Percentiles rank a stretch among this genome's conserved stretches.
Evolutionary conservation across 768 basidiomycete genomes (phyloP).

Genomic region (Lactarius trivialis): DNA sequence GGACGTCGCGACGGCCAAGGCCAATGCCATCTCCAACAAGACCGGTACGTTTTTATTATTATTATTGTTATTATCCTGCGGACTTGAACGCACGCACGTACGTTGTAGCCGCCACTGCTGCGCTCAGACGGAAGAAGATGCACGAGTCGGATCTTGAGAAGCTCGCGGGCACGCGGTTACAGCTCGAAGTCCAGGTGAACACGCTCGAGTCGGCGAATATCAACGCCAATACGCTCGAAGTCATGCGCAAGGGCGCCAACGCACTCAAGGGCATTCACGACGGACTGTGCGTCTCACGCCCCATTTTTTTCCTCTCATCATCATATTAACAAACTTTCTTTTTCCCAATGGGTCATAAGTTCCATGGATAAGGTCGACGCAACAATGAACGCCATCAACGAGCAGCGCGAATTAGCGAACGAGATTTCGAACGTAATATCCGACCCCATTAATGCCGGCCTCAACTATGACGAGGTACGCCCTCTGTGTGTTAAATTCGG

Average conservation of each 20-base stretch:
- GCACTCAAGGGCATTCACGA: constrained; percentile 88
- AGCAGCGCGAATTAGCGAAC: constrained; percentile 86
- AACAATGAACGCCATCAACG: constrained; percentile 80
- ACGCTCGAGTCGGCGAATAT: constrained; percentile 96
- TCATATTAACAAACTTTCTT: not conserved
- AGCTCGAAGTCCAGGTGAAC: constrained; percentile 94
- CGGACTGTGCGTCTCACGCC: constrained; percentile 68
- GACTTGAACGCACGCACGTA: not conserved
- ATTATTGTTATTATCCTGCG: no score
- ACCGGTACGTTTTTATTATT: constrained; percentile 61
- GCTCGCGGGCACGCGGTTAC: constrained; percentile 77
- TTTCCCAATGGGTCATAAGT: constrained; percentile 35
- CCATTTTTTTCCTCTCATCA: no score
- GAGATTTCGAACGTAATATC: constrained; percentile 90
- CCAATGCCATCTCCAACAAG: constrained; percentile 92
- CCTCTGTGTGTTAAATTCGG: not conserved
- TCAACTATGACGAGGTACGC: constrained; percentile 66
- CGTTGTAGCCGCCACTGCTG: constrained; percentile 71
- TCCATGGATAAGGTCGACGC: constrained; percentile 83
- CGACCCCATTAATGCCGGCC: constrained; percentile 50
- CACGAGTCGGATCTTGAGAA: constrained; percentile 82
- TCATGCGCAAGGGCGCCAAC: constrained; percentile 92
- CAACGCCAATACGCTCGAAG: constrained; percentile 94
- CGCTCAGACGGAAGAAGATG: constrained; percentile 89
- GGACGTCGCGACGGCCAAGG: constrained; percentile 83